These are phyloP conservation scores for Spiraea crenata DNA, from an alignment of 331 rosid genomes.

Conservation along the genomic window DNA sequence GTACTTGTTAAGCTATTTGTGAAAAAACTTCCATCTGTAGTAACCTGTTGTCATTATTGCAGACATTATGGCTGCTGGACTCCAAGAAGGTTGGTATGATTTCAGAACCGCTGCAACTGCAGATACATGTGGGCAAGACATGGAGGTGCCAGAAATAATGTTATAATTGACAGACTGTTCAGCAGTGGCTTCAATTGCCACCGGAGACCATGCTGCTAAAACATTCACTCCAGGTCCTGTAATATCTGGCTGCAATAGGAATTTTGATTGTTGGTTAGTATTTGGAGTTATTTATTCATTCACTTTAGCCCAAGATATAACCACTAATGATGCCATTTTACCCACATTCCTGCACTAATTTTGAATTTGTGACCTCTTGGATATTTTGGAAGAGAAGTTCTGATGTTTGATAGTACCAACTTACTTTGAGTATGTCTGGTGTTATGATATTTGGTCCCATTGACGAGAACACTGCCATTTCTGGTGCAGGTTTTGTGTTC, in stretches of 20 bases:
- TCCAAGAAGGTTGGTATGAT: slow-evolving; percentile 46
- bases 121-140: slow-evolving; percentile 65
- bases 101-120: slow-evolving; percentile 58
- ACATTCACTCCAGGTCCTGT: slow-evolving; percentile 68
- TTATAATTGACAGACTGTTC: slow-evolving; percentile 48
- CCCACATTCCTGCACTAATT: neutral
- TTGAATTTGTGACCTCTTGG: slow-evolving; percentile 14
- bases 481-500: slow-evolving; percentile 56
- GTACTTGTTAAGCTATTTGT: neutral
- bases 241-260: slow-evolving; percentile 55
- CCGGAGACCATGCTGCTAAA: slow-evolving; percentile 77
- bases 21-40: neutral
- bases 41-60: slow-evolving; percentile 64
- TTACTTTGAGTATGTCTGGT: slow-evolving; percentile 64
- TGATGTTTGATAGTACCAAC: slow-evolving; percentile 9
- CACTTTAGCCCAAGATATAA: neutral
- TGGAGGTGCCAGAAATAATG: slow-evolving; percentile 66
- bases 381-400: slow-evolving; percentile 1
- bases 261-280: slow-evolving; percentile 15
- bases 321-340: slow-evolving; percentile 7
- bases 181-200: slow-evolving; percentile 41
- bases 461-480: slow-evolving; percentile 67
- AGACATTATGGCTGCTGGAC: slow-evolving; percentile 71
- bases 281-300: neutral
- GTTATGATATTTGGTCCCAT: slow-evolving; percentile 62